Evolutionary conservation across 768 basidiomycete genomes (phyloP).

Genomic region (Psilocybe tampanensis): DNA sequence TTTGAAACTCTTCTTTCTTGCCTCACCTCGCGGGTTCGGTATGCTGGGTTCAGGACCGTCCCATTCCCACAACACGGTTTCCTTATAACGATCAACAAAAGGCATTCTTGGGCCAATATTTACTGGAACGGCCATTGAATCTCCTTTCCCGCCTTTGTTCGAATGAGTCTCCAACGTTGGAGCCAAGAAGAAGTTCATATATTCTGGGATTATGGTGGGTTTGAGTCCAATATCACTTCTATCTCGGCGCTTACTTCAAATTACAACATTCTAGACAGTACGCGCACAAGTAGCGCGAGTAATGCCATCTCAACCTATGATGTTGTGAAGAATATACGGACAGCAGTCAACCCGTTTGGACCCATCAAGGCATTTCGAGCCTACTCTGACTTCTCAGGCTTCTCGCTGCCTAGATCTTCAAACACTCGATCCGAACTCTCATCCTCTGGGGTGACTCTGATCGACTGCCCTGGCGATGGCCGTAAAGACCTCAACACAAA

Average conservation of each 20-base stretch:
- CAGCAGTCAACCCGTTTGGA: slow-evolving; percentile 19
- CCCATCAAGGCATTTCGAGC: slow-evolving; percentile 22
- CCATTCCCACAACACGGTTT: not conserved
- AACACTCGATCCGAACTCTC: slow-evolving; percentile 29
- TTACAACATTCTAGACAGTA: slow-evolving; percentile 17
- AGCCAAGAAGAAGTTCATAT: slow-evolving; percentile 5
- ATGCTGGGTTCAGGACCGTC: not conserved
- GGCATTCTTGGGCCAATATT: not conserved
- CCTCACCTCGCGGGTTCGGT: slow-evolving; percentile 1
- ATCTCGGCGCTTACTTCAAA: not conserved
- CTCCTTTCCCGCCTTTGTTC: not conserved
- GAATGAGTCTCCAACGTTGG: not conserved
- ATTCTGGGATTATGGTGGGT: slow-evolving; percentile 10
- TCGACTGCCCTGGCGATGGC: slow-evolving; percentile 32
- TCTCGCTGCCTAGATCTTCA: slow-evolving; percentile 3
- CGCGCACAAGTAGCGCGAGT: slow-evolving; percentile 9
- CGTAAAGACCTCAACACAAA: slow-evolving; percentile 30
- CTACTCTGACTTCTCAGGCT: slow-evolving; percentile 24
- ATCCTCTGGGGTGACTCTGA: slow-evolving; percentile 32
- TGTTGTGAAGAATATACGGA: slow-evolving; percentile 27
- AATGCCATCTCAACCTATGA: slow-evolving; percentile 20
- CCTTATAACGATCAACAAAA: not conserved
- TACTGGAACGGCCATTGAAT: not conserved
- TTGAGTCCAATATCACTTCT: too few species aligned
- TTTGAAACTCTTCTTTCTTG: not conserved